Base-by-base conservation (phyloP, 2,329 filamentous ascomycete species). In the Paecilomyces formosus region DNA sequence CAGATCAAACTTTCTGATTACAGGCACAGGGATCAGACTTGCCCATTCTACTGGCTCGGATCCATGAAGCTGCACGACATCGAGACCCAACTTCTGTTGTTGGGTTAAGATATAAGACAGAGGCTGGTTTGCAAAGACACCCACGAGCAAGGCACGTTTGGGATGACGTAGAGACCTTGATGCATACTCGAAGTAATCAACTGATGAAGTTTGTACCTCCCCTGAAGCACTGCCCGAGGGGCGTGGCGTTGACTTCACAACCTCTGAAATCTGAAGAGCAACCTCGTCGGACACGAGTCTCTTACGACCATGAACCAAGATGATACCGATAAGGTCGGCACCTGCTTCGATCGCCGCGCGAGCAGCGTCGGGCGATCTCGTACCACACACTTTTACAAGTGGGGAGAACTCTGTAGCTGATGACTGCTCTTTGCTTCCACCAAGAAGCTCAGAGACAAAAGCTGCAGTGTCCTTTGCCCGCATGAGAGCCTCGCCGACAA, bases 401-500 rank as follows among this genome's bases (percentile, higher is more conserved):
- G 90, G 79, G 68, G 78, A 55, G 64, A 49, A 62, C 57, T 61
- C 58, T 30, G 66, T 64, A 55, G 60, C 64, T n/a, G 54, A 54
- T 39, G 55, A 33, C 11, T 67, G 62, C 30, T 67, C 63, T 9
- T 67, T 65, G 21, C 72, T 72, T 33, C 80, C 80, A 45, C 90
- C 87, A 64, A 96, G 89, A 24, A 99, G 84, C 66, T 92, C 83
- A 33, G 85, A 82, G 69, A 97, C 95, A 76, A 99, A 99, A 22
- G 81, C 78, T 22, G 86, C 83, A 11, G 92, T 92, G 68, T 97
- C 85, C 11, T 88, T 82, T 1, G 94, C 92, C 61, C 91, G 86
- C 93, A 99, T 97, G 63, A 99, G 85, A 55, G 95, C 90, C 74
- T 99, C 94, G 15, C 94, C 94, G 7, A 99, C 93, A 3, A 99